Evolutionary conservation across 1,284 basidiomycete genomes (phyloP).

Genomic region (Moniliella sp.): DNA sequence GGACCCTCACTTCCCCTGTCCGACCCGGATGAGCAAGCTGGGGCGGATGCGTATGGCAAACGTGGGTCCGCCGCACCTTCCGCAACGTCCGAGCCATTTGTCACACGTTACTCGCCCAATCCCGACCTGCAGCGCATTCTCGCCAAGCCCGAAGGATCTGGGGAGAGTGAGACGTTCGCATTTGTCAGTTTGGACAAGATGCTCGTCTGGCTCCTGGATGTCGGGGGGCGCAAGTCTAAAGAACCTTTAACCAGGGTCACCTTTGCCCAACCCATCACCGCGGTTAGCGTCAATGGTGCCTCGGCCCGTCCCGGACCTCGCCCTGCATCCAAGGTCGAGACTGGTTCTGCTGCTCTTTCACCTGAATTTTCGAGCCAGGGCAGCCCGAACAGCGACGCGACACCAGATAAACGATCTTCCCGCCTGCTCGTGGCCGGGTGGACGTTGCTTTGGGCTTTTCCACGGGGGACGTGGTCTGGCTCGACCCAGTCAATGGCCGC

Average conservation of each 20-base stretch:
- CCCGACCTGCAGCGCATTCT: constrained; percentile 55
- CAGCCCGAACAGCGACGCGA: constrained; percentile 68
- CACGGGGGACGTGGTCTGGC: constrained; percentile 59
- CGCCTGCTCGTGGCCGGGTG: too few relatives aligned
- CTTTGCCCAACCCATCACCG: neutral
- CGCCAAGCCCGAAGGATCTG: constrained; percentile 36
- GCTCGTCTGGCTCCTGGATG: constrained; percentile 14
- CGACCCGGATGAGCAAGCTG: too few relatives aligned
- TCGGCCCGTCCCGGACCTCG: neutral
- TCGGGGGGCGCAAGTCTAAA: neutral
- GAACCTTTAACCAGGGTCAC: neutral
- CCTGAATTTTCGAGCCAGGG: too few relatives aligned
- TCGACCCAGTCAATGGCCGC: constrained; percentile 59
- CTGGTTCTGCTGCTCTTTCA: too few relatives aligned
- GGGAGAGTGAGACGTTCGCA: constrained; percentile 40
- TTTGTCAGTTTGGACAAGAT: constrained; percentile 16
- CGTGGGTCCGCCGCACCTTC: too few relatives aligned
- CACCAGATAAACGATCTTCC: constrained; percentile 50
- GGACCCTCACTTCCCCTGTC: too few relatives aligned
- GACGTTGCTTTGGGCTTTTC: constrained; percentile 80
- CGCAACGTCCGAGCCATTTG: too few relatives aligned
- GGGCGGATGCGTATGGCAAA: too few relatives aligned
- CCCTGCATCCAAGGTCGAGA: too few relatives aligned
- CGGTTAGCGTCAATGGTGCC: neutral
- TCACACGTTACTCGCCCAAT: constrained; percentile 55